Percentiles rank a stretch among this genome's conserved stretches.
Evolutionary conservation across 164 flowering plant genomes (phyloP).

Genomic region (Stephania japonica): DNA sequence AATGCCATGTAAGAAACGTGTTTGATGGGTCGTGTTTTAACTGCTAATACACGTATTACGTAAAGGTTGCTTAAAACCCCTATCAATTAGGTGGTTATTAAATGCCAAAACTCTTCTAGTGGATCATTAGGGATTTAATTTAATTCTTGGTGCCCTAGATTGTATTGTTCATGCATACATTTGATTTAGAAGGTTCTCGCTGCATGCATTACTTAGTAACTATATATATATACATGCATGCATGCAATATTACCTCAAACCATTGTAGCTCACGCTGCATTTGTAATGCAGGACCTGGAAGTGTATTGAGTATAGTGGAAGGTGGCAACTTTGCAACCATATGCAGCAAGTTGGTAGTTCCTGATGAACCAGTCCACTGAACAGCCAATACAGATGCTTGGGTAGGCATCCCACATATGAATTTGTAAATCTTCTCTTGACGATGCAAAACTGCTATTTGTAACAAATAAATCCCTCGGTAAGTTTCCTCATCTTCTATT

Average conservation of each 20-base stretch:
- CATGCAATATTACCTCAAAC: conserved; percentile 16
- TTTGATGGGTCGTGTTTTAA: too few relatives aligned
- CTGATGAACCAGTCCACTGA: background rate
- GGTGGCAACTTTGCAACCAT: conserved; percentile 19
- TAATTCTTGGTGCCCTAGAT: background rate
- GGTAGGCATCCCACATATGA: conserved; percentile 7
- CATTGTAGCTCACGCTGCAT: conserved; percentile 31
- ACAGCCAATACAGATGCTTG: conserved; percentile 1
- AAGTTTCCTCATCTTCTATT: too few relatives aligned
- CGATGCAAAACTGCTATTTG: conserved; percentile 8
- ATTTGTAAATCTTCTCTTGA: conserved; percentile 21
- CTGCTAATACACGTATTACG: too few relatives aligned
- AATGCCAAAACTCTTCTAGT: too few relatives aligned
- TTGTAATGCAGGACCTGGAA: conserved; percentile 26
- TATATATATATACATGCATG: background rate
- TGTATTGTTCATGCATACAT: background rate
- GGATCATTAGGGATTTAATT: background rate
- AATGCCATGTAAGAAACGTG: too few relatives aligned
- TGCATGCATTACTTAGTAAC: background rate
- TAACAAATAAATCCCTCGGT: background rate
- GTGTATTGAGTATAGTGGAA: conserved; percentile 9
- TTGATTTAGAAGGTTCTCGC: background rate
- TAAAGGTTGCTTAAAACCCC: too few relatives aligned
- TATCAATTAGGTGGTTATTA: too few relatives aligned
- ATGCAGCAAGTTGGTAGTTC: conserved; percentile 22